Conservation (phyloP, 306 rosid genomes). For the Vachellia pachyceras region DNA sequence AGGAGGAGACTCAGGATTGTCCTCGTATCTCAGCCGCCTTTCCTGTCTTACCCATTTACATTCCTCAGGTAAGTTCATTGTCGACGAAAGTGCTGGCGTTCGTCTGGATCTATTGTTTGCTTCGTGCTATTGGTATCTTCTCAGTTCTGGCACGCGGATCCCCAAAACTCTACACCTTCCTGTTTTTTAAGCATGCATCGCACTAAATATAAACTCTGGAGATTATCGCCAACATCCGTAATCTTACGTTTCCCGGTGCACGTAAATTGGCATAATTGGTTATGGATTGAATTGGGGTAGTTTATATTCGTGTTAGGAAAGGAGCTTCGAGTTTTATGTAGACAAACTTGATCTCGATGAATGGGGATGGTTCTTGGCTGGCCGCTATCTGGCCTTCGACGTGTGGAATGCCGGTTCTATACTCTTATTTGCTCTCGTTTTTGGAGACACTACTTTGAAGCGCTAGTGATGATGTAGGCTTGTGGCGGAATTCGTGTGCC, state of each 20-base stretch:
- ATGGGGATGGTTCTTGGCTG: slow-evolving; percentile 10
- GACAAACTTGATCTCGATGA: background rate
- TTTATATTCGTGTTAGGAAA: background rate
- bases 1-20: slow-evolving; percentile 1
- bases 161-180: background rate
- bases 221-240: background rate
- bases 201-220: background rate
- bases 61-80: background rate
- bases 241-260: background rate
- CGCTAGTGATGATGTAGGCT: background rate
- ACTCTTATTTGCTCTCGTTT: background rate
- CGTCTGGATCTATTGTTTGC: slow-evolving; percentile 1
- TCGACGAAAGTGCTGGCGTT: background rate
- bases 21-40: background rate
- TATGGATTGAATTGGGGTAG: background rate
- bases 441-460: background rate
- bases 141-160: slow-evolving; percentile 23
- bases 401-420: background rate
- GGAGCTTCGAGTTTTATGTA: background rate
- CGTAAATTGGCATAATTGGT: background rate
- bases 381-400: background rate
- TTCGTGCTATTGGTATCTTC: background rate
- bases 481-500: background rate
- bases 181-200: background rate
- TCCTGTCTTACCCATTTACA: background rate